Evolutionary conservation across 2,329 filamentous ascomycete species (phyloP).

Genomic region (Thielaviopsis populi): DNA sequence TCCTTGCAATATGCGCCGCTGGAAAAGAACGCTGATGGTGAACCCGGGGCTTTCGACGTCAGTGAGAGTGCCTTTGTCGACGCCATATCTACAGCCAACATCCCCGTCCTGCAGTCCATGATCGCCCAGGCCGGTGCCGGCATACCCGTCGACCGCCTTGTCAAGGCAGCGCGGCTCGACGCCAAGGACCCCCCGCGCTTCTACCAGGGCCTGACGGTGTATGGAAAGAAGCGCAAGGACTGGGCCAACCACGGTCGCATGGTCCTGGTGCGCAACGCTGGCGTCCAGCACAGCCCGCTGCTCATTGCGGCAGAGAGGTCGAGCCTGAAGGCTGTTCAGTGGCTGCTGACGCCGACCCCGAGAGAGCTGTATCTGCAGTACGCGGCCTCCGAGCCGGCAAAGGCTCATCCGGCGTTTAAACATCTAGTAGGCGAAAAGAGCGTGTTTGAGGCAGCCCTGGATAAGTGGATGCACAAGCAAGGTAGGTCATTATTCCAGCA

Average conservation of each 20-base stretch:
- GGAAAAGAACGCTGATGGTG: conserved; percentile 24
- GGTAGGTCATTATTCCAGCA: conserved; percentile 30
- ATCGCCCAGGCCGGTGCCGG: conserved; percentile 54
- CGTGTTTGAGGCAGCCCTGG: conserved; percentile 48
- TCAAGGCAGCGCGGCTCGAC: conserved; percentile 49
- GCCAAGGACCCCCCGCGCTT: conserved; percentile 49
- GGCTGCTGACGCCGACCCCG: conserved; percentile 60
- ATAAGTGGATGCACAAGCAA: conserved; percentile 45
- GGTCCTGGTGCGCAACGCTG: conserved; percentile 32
- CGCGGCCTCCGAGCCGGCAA: conserved; percentile 40
- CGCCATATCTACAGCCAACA: conserved; percentile 35
- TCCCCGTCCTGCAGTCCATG: conserved; percentile 44
- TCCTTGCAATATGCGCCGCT: conserved; percentile 29
- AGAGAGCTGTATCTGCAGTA: conserved; percentile 55
- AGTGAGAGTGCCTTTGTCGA: conserved; percentile 28
- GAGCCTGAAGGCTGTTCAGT: conserved; percentile 55
- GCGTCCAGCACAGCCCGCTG: conserved; percentile 30
- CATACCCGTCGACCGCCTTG: conserved; percentile 51
- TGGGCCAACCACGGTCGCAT: conserved; percentile 52
- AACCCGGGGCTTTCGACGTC: conserved; percentile 28
- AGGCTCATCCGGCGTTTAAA: conserved; percentile 46
- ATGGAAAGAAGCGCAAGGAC: conserved; percentile 55
- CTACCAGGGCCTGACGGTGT: conserved; percentile 64
- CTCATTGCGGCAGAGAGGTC: conserved; percentile 41
- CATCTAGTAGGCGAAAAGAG: conserved; percentile 43